Evolutionary conservation across 2,329 filamentous ascomycete species (phyloP).

Genomic region (Orbilia ellipsospora): DNA sequence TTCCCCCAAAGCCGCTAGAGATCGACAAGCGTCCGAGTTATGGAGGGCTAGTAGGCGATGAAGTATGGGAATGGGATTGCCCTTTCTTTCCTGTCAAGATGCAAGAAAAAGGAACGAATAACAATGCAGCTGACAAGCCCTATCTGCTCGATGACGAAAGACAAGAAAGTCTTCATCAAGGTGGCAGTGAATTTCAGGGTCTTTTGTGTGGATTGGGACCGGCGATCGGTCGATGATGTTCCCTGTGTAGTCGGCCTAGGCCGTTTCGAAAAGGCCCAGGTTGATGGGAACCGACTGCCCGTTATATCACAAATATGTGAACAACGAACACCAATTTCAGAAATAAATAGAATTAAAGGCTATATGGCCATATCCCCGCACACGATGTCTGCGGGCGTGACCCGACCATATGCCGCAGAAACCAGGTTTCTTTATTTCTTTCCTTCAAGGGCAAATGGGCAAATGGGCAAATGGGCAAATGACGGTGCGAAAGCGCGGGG

Average conservation of each 20-base stretch:
- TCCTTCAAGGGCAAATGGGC: constrained; percentile 1
- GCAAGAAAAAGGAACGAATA: constrained; percentile 26
- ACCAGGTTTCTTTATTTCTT: not conserved
- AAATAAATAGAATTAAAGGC: constrained; percentile 6
- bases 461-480: constrained; percentile 1
- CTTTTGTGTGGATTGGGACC: constrained; percentile 53
- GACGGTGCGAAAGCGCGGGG: too few species aligned
- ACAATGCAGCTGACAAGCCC: constrained; percentile 49
- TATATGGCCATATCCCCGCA: not conserved
- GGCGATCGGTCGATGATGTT: constrained; percentile 47
- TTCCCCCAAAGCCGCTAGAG: constrained; percentile 49
- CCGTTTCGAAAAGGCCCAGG: constrained; percentile 53
- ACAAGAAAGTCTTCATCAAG: constrained; percentile 50
- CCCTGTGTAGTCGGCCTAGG: constrained; percentile 38
- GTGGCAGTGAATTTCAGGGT: constrained; percentile 56
- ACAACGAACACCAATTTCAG: not conserved
- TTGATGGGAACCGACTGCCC: constrained; percentile 36
- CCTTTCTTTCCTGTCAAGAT: constrained; percentile 41
- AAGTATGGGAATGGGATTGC: constrained; percentile 36
- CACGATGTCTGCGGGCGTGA: constrained; percentile 2
- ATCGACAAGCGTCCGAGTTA: constrained; percentile 54
- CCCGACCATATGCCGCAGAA: constrained; percentile 33
- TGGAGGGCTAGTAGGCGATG: constrained; percentile 45
- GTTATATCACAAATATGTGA: constrained; percentile 24
- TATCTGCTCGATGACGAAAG: constrained; percentile 51